phyloP scores from a whole-genome alignment of 1,139 yeast species.

The Meyerozyma carpophila region DNA sequence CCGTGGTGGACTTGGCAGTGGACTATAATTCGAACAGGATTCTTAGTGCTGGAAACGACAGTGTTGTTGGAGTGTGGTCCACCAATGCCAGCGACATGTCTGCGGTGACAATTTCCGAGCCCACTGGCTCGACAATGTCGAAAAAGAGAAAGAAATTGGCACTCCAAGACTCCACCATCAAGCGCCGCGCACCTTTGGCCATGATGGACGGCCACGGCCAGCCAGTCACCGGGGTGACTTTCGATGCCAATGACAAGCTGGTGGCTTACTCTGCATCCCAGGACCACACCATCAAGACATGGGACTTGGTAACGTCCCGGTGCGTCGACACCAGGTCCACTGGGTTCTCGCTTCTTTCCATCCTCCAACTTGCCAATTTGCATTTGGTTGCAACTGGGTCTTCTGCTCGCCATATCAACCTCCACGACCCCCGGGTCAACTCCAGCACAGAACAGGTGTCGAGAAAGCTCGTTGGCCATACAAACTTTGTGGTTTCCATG shows the following conservation, averaged over 20 bases:
- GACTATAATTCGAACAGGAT: conserved; percentile 49
- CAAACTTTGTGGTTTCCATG: conserved; percentile 81
- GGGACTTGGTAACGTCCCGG: conserved; percentile 86
- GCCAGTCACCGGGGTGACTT: conserved; percentile 81
- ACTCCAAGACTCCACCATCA: conserved; percentile 65
- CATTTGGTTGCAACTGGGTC: conserved; percentile 86
- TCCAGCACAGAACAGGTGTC: conserved; percentile 37
- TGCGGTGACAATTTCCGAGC: conserved; percentile 56
- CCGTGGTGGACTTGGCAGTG: conserved; percentile 74
- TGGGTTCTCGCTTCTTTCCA: conserved; percentile 77
- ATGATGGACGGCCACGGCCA: conserved; percentile 75
- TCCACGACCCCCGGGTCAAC: conserved; percentile 78
- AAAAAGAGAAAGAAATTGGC: conserved; percentile 85
- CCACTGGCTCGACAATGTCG: conserved; percentile 68
- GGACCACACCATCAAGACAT: conserved; percentile 90
- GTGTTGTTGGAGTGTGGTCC: conserved; percentile 84
- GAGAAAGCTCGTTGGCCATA: conserved; percentile 79
- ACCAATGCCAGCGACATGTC: conserved; percentile 81
- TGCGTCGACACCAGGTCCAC: conserved; percentile 86
- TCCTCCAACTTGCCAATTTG: conserved; percentile 59
- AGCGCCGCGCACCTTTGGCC: conserved; percentile 77
- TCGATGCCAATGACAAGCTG: conserved; percentile 65
- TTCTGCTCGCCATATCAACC: conserved; percentile 88
- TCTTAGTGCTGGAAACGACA: conserved; percentile 81
- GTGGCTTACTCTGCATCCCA: conserved; percentile 94